These are phyloP conservation scores for Mortierella antarctica DNA, from an alignment of 192 early-diverging fungal genomes.

Conservation along the genomic window DNA sequence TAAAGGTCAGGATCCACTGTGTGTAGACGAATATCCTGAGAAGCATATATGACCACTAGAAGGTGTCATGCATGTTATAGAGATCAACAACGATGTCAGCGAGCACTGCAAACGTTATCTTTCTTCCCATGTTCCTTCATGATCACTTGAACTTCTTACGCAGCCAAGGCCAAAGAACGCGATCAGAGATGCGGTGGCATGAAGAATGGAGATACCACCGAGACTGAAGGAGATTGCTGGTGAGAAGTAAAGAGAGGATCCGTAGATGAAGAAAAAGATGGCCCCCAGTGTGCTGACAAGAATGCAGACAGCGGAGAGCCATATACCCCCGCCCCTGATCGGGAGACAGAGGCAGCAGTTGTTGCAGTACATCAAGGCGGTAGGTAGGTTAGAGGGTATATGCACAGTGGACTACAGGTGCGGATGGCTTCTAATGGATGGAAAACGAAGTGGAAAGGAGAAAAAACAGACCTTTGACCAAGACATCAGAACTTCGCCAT, in stretches of 20 bases:
- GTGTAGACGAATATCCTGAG: constrained; percentile 27
- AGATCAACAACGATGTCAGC: neutral
- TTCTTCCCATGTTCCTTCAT: neutral
- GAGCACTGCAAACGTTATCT: too few species aligned
- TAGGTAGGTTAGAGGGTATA: too few species aligned
- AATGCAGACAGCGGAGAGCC: constrained; percentile 4
- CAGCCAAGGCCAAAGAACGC: constrained; percentile 15
- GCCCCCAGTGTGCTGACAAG: constrained; percentile 19
- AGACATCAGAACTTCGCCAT: too few species aligned
- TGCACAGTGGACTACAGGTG: too few species aligned
- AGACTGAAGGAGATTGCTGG: neutral
- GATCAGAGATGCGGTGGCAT: neutral
- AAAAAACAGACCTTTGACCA: too few species aligned
- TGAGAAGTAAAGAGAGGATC: constrained; percentile 14
- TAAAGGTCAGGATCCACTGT: constrained; percentile 26
- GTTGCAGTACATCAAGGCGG: constrained; percentile 11
- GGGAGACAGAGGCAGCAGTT: constrained; percentile 34
- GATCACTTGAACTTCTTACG: constrained; percentile 9
- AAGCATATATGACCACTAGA: constrained; percentile 31
- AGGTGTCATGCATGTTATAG: neutral
- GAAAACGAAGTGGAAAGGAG: too few species aligned
- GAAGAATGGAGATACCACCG: constrained; percentile 16
- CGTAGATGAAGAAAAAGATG: constrained; percentile 12
- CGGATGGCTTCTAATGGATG: too few species aligned
- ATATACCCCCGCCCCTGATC: constrained; percentile 26